Base-by-base conservation (phyloP, 1,139 yeast genomes). In the Nakaseomyces sp. region DNA sequence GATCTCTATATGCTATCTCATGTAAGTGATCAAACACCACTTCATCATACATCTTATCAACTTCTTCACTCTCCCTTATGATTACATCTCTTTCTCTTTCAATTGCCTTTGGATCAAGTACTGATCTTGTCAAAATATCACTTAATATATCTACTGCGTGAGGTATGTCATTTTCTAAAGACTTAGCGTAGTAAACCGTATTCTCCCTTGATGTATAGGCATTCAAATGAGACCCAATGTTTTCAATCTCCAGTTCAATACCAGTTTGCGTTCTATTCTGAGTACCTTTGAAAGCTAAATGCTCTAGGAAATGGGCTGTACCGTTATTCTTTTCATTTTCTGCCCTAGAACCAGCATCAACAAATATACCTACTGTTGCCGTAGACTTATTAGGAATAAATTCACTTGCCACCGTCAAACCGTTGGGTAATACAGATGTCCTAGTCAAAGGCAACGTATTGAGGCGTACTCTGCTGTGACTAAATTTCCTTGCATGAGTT, bases 191-290 rank as follows among this genome's bases (percentile, higher is more conserved):
- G 65, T 89, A 91, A 12, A 91, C 98, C 1, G 99, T 91, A 65
- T 89, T 91, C 61, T 91, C 99, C 58, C 99, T 77, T 13, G 96
- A 86, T 3, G 98, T 91, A 68, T 91, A 91, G 15, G 98, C 98
- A 64, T 93, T 93, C 58, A 91, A 76, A 66, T 91, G 98, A 28
- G 96, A 89, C 3, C 99, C 99, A 61, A 91, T 76, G 68, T 91
- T 85, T 66, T 91, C 99, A 48, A 91, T 87, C 66, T 91, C 98
- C 43, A 89, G 71, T 66, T 91, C 99, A 46, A 91, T 73, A 48
- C 79, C 79, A 47, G 79, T 72, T 67, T 91, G 97, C n/a, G 88
- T 70, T 60, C 98, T 76, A 50, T 72, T 74, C 45, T 74, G 67
- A 13, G 98, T 91, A 28, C 99, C 99, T 67, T 91, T 91, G 70